Conservation (phyloP, 345 rosid species). For the Populus tremula region DNA sequence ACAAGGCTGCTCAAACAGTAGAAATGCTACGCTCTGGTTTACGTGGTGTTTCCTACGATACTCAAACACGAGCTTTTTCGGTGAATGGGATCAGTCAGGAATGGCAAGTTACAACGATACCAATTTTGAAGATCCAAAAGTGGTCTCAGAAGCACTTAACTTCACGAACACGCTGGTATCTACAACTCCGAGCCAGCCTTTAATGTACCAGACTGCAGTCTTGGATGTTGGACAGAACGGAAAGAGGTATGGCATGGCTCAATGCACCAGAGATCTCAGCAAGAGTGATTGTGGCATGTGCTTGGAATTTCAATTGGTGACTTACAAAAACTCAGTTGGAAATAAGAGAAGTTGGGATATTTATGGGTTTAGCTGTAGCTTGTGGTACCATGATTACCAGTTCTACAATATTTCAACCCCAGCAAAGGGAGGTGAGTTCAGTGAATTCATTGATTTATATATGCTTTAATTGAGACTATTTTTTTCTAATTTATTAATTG, state of each 20-base stretch:
- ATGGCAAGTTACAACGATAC: conserved; percentile 30
- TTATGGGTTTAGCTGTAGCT: conserved; percentile 46
- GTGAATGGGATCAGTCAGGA: conserved; percentile 32
- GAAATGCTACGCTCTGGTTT: conserved; percentile 28
- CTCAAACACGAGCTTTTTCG: conserved; percentile 32
- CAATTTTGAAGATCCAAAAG: conserved; percentile 32
- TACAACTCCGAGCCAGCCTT: conserved; percentile 23
- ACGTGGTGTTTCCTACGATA: conserved; percentile 39
- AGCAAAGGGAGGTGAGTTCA: conserved; percentile 26
- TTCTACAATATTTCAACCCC: conserved; percentile 34
- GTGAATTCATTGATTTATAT: neutral
- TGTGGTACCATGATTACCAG: conserved; percentile 42
- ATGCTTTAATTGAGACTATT: too few species aligned
- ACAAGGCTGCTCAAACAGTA: conserved; percentile 25
- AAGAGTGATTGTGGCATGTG: conserved; percentile 34
- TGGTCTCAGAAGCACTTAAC: conserved; percentile 23
- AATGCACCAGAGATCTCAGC: conserved; percentile 39
- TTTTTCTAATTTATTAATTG: neutral
- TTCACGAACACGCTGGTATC: conserved; percentile 34
- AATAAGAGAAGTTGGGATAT: conserved; percentile 47
- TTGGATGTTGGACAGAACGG: conserved; percentile 38
- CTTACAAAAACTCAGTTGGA: conserved; percentile 31
- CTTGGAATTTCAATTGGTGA: conserved; percentile 24
- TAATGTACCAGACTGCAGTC: conserved; percentile 29
- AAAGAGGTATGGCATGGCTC: conserved; percentile 49